Evolutionary conservation across 2,329 filamentous ascomycete genomes (phyloP), one percentile per base, ranked within the genome.

Genomic region (Colletotrichum magnum): DNA sequence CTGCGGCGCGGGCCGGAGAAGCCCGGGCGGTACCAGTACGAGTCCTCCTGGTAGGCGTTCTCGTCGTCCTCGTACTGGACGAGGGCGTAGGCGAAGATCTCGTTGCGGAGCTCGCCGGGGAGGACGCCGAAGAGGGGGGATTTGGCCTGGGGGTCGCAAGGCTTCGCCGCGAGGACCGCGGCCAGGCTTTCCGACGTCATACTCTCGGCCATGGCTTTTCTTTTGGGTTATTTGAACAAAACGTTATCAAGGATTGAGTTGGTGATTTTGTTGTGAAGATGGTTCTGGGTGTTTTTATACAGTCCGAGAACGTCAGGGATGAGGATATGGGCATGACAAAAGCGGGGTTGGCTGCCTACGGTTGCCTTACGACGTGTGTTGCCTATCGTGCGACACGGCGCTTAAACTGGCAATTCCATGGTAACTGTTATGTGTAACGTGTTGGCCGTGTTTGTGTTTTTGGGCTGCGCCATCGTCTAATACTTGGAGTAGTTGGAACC

Each of bases 71-170:
- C 77, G 39, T 78, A 81, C 36, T 81, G 80, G 6, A 79, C 75
- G 4, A 86, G 74, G 0, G 76, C 80, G 52, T 76, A 77, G 10
- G 75, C 66, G 73, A 86, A 89, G 57, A 89, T 85, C 1, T 77
- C 73, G 68, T 79, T 78, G 63, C 87, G 83, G 15, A 89, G 72
- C 73, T 89, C 87, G 16, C 81, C 80, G 0, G 87, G 86, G 0
- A 88, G 73, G 1, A 69, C 16, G 2, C 63, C 48, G 71, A 83
- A 85, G 0, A 85, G 73, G 15, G 64, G 68, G 15, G 16, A 57
- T 1, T 51, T 28, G 10, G 16, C n/a, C 18, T 69, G 66, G 32
- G 13, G 28, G 26, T 59, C 28, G 12, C 32, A 58, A 3, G 45
- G 16, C n/a, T 45, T 41, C n/a, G 45, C 45, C 10, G 53, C 41